A percentile compares a stretch with the other conserved stretches of the same genome.
phyloP scores from a whole-genome alignment of 177 flowering plant species.

The Tripterygium wilfordii region DNA sequence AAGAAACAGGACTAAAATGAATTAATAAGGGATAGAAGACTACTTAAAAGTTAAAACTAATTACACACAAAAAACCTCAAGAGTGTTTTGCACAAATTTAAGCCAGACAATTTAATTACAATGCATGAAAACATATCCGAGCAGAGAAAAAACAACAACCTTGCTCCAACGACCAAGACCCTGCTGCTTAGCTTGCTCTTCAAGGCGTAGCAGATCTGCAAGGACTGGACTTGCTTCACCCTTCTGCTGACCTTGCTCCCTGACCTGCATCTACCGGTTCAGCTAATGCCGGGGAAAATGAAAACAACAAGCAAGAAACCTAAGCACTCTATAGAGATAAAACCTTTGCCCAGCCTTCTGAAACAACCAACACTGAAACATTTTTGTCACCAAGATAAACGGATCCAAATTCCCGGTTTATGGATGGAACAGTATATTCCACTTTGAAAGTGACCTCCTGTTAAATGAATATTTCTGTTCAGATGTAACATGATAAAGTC shows the following conservation, averaged over 20 bases:
- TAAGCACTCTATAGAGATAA: neutral
- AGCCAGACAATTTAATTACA: no score
- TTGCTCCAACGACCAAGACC: constrained; percentile 87
- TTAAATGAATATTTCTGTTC: constrained; percentile 5
- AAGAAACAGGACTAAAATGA: no score
- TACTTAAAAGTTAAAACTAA: no score
- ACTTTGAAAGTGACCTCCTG: constrained; percentile 87
- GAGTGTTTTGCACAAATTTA: no score
- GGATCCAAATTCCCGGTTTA: constrained; percentile 87
- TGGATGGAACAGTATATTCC: constrained; percentile 81
- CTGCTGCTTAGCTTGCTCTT: constrained; percentile 82
- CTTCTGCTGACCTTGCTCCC: constrained; percentile 73
- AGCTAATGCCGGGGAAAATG: neutral
- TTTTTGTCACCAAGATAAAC: constrained; percentile 80
- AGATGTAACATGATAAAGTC: no score
- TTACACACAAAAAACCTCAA: no score
- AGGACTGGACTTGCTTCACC: constrained; percentile 66
- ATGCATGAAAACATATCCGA: no score
- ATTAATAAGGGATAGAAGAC: no score
- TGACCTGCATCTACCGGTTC: constrained; percentile 49
- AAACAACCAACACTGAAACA: constrained; percentile 64
- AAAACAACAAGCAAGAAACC: no score
- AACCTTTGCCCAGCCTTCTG: constrained; percentile 99
- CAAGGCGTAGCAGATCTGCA: constrained; percentile 49
- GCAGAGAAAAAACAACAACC: constrained; percentile 30